phyloP scores from a whole-genome alignment of 1,284 basidiomycete genomes.

The Cystobasidium pallidum region DNA sequence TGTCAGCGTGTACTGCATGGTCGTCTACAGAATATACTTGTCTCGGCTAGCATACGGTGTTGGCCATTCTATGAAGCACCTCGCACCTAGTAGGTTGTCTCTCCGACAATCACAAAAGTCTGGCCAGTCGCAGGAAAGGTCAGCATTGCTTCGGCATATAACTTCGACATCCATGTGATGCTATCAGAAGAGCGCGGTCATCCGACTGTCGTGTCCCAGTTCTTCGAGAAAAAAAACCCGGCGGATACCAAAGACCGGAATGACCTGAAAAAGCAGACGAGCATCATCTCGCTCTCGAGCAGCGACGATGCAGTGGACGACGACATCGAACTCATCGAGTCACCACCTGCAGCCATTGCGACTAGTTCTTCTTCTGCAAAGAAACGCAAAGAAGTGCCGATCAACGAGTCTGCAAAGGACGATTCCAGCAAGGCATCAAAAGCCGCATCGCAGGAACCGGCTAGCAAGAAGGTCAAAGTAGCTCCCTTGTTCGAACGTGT shows the following conservation, averaged over 20 bases:
- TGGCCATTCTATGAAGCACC: too few species aligned
- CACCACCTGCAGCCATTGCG: background rate
- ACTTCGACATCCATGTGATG: conserved; percentile 9
- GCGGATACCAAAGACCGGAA: background rate
- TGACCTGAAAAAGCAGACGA: conserved; percentile 35
- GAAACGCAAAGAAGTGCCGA: conserved; percentile 23
- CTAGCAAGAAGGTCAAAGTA: conserved; percentile 40
- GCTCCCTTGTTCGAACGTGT: conserved; percentile 35
- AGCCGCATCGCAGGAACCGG: background rate
- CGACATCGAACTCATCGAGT: conserved; percentile 25
- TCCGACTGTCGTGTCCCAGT: conserved; percentile 38
- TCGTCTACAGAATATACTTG: too few species aligned
- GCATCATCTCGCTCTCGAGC: conserved; percentile 39
- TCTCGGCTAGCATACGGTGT: too few species aligned
- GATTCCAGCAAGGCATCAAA: background rate
- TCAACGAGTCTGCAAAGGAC: background rate
- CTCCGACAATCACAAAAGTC: too few species aligned
- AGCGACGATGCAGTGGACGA: conserved; percentile 24
- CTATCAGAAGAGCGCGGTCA: conserved; percentile 8
- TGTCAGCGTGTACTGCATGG: too few species aligned
- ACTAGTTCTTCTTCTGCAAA: conserved; percentile 5
- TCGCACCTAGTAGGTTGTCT: too few species aligned
- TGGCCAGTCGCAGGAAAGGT: too few species aligned
- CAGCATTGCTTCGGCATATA: background rate
- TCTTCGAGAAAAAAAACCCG: conserved; percentile 12